Percentiles rank a stretch among this genome's conserved stretches.
Evolutionary conservation across 129 eudicot genomes (phyloP).

Genomic region (Heracleum sosnowskyi): DNA sequence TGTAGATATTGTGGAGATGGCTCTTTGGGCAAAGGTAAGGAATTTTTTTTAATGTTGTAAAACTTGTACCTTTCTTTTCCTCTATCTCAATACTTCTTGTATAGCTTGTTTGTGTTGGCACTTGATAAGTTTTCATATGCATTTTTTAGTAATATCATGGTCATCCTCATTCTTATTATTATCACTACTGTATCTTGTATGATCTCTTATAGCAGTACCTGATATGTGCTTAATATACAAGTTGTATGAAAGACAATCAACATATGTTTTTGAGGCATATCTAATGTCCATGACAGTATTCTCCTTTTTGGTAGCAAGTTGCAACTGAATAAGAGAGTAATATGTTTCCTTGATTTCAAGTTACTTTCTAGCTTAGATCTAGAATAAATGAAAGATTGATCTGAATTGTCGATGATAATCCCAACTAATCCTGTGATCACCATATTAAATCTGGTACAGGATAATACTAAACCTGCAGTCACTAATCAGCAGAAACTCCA

Average conservation of each 20-base stretch:
- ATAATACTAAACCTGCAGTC: slow-evolving; percentile 65
- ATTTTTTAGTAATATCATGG: not conserved
- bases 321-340: not conserved
- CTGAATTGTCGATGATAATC: not conserved
- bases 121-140: not conserved
- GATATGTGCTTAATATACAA: not conserved
- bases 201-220: not conserved
- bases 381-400: not conserved
- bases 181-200: not conserved
- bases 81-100: not conserved
- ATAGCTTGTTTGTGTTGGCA: not conserved
- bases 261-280: not conserved
- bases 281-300: not conserved
- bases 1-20: slow-evolving; percentile 97
- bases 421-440: not conserved
- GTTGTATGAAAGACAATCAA: not conserved
- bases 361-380: not conserved
- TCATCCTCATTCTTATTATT: not conserved
- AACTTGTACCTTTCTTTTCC: not conserved
- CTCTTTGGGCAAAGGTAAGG: slow-evolving; percentile 96
- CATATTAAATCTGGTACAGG: slow-evolving; percentile 32
- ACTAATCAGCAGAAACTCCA: slow-evolving; percentile 43
- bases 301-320: not conserved
- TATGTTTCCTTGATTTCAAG: not conserved
- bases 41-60: not conserved